Evolutionary conservation across 2,329 filamentous ascomycete genomes (phyloP), one percentile per base, ranked within the genome.

Genomic region (Neofusicoccum sp.): DNA sequence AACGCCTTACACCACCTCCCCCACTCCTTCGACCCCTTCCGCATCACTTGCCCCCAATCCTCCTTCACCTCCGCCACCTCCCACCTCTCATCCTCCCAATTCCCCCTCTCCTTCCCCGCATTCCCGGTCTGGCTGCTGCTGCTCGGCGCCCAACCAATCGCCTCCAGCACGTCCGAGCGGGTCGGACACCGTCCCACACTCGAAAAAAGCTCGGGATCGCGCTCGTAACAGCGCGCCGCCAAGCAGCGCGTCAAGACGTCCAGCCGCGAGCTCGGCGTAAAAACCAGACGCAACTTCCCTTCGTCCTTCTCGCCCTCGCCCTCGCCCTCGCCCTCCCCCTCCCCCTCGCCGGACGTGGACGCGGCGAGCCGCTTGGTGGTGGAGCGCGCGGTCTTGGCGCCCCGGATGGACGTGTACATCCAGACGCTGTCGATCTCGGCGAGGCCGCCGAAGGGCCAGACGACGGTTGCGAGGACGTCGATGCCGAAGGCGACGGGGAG

Each of bases 1-100:
- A 75, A 77, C 22, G 67, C 64, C 64, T 72, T 73, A 62, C 71
- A 74, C 76, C 76, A 80, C 58, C 72, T 74, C 37, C 71, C 72
- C 78, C 78, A 80, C 65, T 79, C 78, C 48, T 64, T 71, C 7
- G 76, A 75, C 1, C 71, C 78, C 65, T 80, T 80, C n/a, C 67
- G 64, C 68, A 79, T 71, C 1, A 76, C 70, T 29, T 68, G 67
- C 67, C 71, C 77, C 54, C 79, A 67, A 71, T 79, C 77, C 11
- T 78, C 76, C 67, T 76, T 78, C 28, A 78, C 76, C 67, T 79
- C 78, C 6, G 64, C 66, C 34, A 72, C 65, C 68, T 79, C 78
- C 76, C 78, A 81, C 64, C 74, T 70, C 68, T 80, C 78, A 61
- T 81, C 79, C 65, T 81, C 78, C 77, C 71, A 80, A 60, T 75